phyloP scores from a whole-genome alignment of 1,284 basidiomycete species.

The Ustilago loliicola region DNA sequence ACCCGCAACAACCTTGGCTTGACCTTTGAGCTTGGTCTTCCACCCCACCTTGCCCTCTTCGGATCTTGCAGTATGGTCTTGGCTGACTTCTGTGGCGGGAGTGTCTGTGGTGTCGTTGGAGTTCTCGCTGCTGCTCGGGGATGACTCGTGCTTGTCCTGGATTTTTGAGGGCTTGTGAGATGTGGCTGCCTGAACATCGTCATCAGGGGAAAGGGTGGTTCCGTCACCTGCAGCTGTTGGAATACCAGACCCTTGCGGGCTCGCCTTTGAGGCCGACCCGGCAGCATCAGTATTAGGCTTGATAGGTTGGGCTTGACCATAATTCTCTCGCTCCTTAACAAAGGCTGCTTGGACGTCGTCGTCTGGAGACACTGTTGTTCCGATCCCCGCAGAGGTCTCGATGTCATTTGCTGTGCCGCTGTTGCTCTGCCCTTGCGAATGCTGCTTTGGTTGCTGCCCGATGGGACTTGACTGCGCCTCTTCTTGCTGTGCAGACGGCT shows the following conservation, averaged over 20 bases:
- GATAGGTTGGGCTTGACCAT: not conserved
- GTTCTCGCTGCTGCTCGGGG: slow-evolving; percentile 15
- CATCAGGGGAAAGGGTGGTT: slow-evolving; percentile 48
- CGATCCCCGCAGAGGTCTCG: slow-evolving; percentile 23
- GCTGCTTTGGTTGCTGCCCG: not conserved
- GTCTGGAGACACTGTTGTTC: not conserved
- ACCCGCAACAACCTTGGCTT: slow-evolving; percentile 44
- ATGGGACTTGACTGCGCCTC: not conserved
- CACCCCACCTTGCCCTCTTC: slow-evolving; percentile 4
- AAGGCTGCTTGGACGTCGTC: not conserved
- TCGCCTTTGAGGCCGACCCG: not conserved
- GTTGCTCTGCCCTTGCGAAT: slow-evolving; percentile 15
- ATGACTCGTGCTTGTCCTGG: not conserved
- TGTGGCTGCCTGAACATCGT: slow-evolving; percentile 23
- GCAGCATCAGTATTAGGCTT: not conserved
- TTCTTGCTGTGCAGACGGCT: not conserved
- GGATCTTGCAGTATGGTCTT: not conserved
- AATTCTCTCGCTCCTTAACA: not conserved
- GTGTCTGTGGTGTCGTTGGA: not conserved
- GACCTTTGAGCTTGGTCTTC: slow-evolving; percentile 45
- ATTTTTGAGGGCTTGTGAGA: slow-evolving; percentile 5
- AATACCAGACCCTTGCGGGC: slow-evolving; percentile 37
- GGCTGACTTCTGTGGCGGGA: not conserved
- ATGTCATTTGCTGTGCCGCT: slow-evolving; percentile 35
- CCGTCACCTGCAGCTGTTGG: slow-evolving; percentile 52